Evolutionary conservation across 768 basidiomycete genomes (phyloP).

Genomic region (Rhizopogon salebrosus): DNA sequence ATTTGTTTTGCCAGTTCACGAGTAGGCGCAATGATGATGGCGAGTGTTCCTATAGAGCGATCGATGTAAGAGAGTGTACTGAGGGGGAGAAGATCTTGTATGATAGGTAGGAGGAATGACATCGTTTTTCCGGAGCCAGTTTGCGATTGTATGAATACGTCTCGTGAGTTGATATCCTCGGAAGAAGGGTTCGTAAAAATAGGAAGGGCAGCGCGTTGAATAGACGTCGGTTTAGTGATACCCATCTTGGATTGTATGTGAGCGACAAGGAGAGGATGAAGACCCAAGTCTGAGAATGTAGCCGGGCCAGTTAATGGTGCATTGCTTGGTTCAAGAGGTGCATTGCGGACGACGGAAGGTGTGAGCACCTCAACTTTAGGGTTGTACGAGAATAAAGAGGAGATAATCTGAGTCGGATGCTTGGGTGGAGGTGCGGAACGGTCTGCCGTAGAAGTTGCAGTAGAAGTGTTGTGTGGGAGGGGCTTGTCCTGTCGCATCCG

Average conservation of each 20-base stretch:
- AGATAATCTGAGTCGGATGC: conserved; percentile 62
- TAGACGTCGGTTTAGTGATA: conserved; percentile 83
- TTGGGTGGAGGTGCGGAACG: conserved; percentile 20
- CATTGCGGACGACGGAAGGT: conserved; percentile 17
- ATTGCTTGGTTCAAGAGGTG: conserved; percentile 61
- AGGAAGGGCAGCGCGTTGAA: conserved; percentile 70
- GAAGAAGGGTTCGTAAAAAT: conserved; percentile 48
- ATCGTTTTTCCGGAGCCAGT: conserved; percentile 97
- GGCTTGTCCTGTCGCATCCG: conserved; percentile 32
- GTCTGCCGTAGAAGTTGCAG: conserved; percentile 6
- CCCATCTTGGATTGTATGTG: conserved; percentile 79
- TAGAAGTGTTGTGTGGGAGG: conserved; percentile 13
- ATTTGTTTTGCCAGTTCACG: conserved; percentile 97
- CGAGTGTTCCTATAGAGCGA: conserved; percentile 90
- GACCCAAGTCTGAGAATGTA: conserved; percentile 76
- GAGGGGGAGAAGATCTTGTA: conserved; percentile 90
- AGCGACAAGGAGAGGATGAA: conserved; percentile 72
- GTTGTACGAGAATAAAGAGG: conserved; percentile 85
- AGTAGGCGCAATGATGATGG: conserved; percentile 91
- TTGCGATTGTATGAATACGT: conserved; percentile 93
- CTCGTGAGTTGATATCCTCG: conserved; percentile 41
- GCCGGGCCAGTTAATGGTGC: conserved; percentile 74
- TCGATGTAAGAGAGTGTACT: conserved; percentile 91
- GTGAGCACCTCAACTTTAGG: conserved; percentile 54
- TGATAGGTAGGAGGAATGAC: conserved; percentile 88